Evolutionary conservation across 129 eudicot species (phyloP).

Genomic region (Lonicera japonica): DNA sequence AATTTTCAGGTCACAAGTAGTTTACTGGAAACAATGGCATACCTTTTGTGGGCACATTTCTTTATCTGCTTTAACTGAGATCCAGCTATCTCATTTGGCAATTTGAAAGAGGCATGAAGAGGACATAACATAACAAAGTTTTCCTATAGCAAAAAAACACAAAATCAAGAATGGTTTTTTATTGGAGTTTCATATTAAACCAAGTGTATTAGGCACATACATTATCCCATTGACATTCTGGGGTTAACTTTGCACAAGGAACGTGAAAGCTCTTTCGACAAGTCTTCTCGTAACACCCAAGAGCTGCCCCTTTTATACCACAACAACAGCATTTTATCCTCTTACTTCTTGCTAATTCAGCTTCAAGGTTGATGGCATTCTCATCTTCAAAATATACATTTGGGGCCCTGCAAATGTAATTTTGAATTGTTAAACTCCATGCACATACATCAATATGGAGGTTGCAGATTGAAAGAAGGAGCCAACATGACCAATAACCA

Average conservation of each 20-base stretch:
- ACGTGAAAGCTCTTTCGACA: constrained; percentile 93
- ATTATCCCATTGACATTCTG: constrained; percentile 83
- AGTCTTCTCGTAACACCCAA: constrained; percentile 81
- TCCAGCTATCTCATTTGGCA: constrained; percentile 51
- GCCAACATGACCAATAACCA: too few relatives aligned
- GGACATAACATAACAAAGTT: constrained; percentile 97
- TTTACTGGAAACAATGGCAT: constrained; percentile 4
- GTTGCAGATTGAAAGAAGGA: too few relatives aligned
- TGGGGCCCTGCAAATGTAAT: constrained; percentile 73
- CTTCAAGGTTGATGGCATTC: constrained; percentile 67
- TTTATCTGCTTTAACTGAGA: constrained; percentile 32
- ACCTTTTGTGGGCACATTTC: constrained; percentile 49
- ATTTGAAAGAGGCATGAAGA: constrained; percentile 54
- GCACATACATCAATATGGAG: background rate
- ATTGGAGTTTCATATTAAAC: background rate
- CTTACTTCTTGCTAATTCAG: constrained; percentile 73
- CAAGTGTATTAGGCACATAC: constrained; percentile 30
- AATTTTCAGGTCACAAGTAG: too few relatives aligned
- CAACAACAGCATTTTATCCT: constrained; percentile 81
- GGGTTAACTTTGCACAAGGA: constrained; percentile 77
- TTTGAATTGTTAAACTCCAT: background rate
- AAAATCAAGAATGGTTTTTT: background rate
- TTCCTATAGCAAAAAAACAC: constrained; percentile 38
- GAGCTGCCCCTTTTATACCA: constrained; percentile 88
- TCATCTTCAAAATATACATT: constrained; percentile 85